These are phyloP conservation scores for Metarhizium robertsii DNA, from an alignment of 2,329 filamentous ascomycete species.

Conservation along the genomic window DNA sequence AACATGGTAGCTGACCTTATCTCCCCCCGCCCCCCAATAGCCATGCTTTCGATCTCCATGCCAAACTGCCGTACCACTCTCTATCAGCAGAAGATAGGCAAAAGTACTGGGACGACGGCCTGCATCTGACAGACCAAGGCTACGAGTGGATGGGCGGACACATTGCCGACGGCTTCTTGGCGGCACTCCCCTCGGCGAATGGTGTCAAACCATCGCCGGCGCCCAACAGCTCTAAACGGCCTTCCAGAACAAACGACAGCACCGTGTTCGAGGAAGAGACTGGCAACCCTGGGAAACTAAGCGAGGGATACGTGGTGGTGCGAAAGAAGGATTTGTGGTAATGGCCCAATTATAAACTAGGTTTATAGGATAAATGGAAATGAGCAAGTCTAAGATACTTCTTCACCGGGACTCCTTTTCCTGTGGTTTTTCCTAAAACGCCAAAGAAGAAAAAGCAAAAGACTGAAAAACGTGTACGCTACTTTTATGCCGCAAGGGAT, in stretches of 20 bases:
- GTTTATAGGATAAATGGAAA: neutral
- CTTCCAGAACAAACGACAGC: conserved; percentile 27
- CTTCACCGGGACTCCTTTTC: neutral
- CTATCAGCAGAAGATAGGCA: conserved; percentile 35
- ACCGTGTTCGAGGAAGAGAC: conserved; percentile 38
- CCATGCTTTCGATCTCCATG: conserved; percentile 46
- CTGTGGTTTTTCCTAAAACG: neutral
- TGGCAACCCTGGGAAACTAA: conserved; percentile 35
- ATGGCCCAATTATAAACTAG: conserved; percentile 2
- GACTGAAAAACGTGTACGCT: neutral
- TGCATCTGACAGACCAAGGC: conserved; percentile 49
- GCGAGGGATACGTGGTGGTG: conserved; percentile 45
- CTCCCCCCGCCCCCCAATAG: conserved; percentile 21
- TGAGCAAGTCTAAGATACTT: neutral
- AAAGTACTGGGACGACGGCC: conserved; percentile 50
- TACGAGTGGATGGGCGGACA: conserved; percentile 54
- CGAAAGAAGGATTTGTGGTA: conserved; percentile 42
- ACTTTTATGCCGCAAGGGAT: too few relatives aligned
- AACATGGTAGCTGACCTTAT: neutral
- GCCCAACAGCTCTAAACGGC: neutral
- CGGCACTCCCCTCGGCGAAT: neutral
- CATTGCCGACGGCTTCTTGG: conserved; percentile 42
- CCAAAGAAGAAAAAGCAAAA: neutral
- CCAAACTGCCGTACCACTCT: conserved; percentile 42
- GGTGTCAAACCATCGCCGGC: neutral